Evolutionary conservation across 805 yeast species (phyloP).

Genomic region (Starmerella davenportii): DNA sequence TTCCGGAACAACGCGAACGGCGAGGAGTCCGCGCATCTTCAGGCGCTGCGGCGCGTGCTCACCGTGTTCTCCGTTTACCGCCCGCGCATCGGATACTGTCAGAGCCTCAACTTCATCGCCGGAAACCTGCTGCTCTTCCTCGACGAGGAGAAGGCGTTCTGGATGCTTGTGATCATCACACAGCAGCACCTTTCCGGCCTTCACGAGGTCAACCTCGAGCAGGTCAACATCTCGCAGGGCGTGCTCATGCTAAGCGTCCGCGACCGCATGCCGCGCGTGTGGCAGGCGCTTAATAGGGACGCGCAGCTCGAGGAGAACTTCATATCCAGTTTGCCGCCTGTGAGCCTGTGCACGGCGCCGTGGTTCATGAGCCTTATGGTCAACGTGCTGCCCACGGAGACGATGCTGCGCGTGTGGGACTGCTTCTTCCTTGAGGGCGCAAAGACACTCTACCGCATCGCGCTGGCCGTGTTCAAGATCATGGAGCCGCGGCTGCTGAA

Average conservation of each 20-base stretch:
- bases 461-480: constrained; percentile 60
- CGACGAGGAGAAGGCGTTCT: constrained; percentile 79
- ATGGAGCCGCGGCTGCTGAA: constrained; percentile 45
- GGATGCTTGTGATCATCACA: constrained; percentile 89
- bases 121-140: constrained; percentile 69
- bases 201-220: constrained; percentile 77
- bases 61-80: constrained; percentile 69
- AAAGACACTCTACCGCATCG: constrained; percentile 63
- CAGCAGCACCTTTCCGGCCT: constrained; percentile 76
- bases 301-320: constrained; percentile 29
- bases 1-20: constrained; percentile 34
- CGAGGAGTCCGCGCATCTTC: constrained; percentile 28
- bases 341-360: constrained; percentile 81
- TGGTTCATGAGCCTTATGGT: constrained; percentile 98
- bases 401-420: constrained; percentile 84
- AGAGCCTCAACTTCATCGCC: constrained; percentile 79
- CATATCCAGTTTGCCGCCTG: constrained; percentile 65
- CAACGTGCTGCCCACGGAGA: constrained; percentile 75
- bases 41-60: constrained; percentile 59
- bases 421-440: constrained; percentile 85
- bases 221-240: constrained; percentile 90
- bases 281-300: constrained; percentile 38
- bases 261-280: constrained; percentile 67
- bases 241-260: constrained; percentile 72
- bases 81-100: constrained; percentile 91